Evolutionary conservation across 148 eudicot genomes (phyloP).

Genomic region (Rheum nobile): DNA sequence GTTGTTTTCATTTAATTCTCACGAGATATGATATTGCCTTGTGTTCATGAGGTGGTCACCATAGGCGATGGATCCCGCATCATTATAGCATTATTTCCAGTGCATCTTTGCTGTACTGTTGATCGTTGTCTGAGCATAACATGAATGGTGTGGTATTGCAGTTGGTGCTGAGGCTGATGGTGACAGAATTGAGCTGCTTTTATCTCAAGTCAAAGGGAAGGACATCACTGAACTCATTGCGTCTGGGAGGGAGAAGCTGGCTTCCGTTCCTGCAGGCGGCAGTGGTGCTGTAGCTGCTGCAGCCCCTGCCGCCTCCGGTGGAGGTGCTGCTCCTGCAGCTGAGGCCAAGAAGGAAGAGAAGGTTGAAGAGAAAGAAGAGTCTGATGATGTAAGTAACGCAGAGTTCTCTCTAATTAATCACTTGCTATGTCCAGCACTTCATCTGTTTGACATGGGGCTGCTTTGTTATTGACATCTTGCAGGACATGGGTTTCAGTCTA

Average conservation of each 20-base stretch:
- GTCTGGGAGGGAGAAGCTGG: conserved; percentile 72
- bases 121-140: background rate
- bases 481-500: conserved; percentile 88
- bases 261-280: conserved; percentile 81
- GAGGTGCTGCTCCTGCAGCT: conserved; percentile 48
- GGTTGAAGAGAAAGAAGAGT: no score
- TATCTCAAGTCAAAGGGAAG: conserved; percentile 54
- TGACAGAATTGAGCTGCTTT: conserved; percentile 44
- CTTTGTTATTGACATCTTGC: conserved; percentile 21
- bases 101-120: no score
- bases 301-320: conserved; percentile 37
- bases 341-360: conserved; percentile 83
- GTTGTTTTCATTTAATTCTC: background rate
- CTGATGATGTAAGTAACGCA: conserved; percentile 50
- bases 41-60: no score
- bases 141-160: conserved; percentile 15
- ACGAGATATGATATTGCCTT: background rate
- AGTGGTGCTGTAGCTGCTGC: conserved; percentile 52
- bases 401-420: background rate
- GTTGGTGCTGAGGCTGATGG: conserved; percentile 79
- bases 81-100: background rate
- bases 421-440: background rate
- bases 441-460: background rate
- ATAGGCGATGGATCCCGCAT: background rate
- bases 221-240: conserved; percentile 68